Conservation (phyloP, 1,284 basidiomycete species). For the Trametes pubescens region DNA sequence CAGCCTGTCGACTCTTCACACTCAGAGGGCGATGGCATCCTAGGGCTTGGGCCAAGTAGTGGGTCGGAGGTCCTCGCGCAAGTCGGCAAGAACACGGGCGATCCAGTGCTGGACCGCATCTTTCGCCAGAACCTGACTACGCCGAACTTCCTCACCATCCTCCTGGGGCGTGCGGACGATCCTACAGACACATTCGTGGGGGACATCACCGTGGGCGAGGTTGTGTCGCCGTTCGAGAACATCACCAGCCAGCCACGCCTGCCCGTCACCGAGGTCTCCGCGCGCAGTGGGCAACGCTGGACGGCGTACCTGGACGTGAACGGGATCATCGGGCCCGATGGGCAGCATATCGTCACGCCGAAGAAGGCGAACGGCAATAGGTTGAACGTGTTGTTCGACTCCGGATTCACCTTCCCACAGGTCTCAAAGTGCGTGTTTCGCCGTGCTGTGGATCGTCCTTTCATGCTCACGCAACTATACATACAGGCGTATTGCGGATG, state of each 20-base stretch:
- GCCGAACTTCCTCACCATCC: slow-evolving; percentile 64
- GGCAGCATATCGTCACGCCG: slow-evolving; percentile 52
- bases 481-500: slow-evolving; percentile 57
- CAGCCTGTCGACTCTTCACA: slow-evolving; percentile 37
- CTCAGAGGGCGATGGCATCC: slow-evolving; percentile 43
- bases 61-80: slow-evolving; percentile 41
- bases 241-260: slow-evolving; percentile 48
- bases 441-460: background rate
- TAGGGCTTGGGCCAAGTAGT: slow-evolving; percentile 50
- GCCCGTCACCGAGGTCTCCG: slow-evolving; percentile 34
- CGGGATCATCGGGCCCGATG: slow-evolving; percentile 51
- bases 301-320: slow-evolving; percentile 46
- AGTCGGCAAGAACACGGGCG: slow-evolving; percentile 43
- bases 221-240: slow-evolving; percentile 43
- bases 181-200: slow-evolving; percentile 45
- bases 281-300: slow-evolving; percentile 48
- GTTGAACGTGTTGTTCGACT: slow-evolving; percentile 68
- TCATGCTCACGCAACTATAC: slow-evolving; percentile 10
- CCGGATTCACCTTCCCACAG: slow-evolving; percentile 74
- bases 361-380: slow-evolving; percentile 52
- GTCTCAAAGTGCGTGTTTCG: slow-evolving; percentile 55
- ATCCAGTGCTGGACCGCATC: slow-evolving; percentile 67
- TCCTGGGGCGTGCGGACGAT: slow-evolving; percentile 46
- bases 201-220: slow-evolving; percentile 48
- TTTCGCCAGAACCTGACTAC: slow-evolving; percentile 64